phyloP scores from a whole-genome alignment of 2,329 filamentous ascomycete genomes.

The Calonectria pseudoreteaudii region DNA sequence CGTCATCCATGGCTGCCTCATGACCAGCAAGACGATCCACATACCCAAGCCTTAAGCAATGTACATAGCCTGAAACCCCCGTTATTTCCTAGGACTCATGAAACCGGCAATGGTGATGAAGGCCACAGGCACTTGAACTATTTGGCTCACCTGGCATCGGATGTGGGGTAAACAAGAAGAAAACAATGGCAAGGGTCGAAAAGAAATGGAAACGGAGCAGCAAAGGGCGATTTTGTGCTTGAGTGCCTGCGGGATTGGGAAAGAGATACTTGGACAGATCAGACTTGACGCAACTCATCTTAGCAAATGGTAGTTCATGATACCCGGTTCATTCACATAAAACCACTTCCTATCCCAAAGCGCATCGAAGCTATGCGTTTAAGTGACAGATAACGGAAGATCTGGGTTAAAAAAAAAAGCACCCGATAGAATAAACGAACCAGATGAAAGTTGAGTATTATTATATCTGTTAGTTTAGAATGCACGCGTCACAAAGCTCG shows the following conservation, averaged over 20 bases:
- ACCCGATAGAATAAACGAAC: not conserved
- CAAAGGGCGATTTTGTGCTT: not conserved
- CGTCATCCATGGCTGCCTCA: conserved; percentile 88
- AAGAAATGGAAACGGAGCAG: conserved; percentile 15
- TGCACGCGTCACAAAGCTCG: too few species aligned
- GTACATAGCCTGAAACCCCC: conserved; percentile 3
- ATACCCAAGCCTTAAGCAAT: conserved; percentile 82
- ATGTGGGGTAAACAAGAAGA: not conserved
- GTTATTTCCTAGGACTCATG: not conserved
- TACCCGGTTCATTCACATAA: conserved; percentile 39
- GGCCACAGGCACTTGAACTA: not conserved
- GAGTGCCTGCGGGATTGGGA: conserved; percentile 24
- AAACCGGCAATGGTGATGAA: not conserved
- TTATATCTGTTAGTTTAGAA: not conserved
- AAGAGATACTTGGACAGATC: conserved; percentile 31
- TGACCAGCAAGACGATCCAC: conserved; percentile 95
- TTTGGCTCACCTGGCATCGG: not conserved
- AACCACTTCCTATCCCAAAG: not conserved
- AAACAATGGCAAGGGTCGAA: conserved; percentile 1
- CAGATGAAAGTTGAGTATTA: not conserved
- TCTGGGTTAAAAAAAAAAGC: not conserved
- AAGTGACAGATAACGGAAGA: not conserved
- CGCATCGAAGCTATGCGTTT: not conserved
- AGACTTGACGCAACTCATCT: conserved; percentile 40
- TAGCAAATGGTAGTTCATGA: conserved; percentile 42